Evolutionary conservation across 768 basidiomycete genomes (phyloP).

Genomic region (Tulasnella sp.): DNA sequence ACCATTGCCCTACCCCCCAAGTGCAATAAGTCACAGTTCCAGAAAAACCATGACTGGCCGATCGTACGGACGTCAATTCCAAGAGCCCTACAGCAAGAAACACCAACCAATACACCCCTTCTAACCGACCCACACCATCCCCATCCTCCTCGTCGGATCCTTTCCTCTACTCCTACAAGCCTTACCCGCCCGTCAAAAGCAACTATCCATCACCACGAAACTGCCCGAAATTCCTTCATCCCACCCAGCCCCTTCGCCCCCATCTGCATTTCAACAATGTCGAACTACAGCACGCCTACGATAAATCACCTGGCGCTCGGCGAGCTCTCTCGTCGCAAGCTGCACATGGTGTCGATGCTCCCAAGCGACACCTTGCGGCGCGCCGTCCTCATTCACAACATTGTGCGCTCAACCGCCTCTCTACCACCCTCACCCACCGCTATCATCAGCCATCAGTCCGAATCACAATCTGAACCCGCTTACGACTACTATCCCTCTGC

Average conservation of each 20-base stretch:
- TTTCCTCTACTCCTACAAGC: not conserved
- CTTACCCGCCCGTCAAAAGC: not conserved
- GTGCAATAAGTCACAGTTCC: not conserved
- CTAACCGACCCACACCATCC: not conserved
- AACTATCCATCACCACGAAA: not conserved
- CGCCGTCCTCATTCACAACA: conserved; percentile 28
- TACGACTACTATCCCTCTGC: conserved; percentile 35
- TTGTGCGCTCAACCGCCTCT: conserved; percentile 29
- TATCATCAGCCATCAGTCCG: conserved; percentile 29
- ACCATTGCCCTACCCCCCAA: conserved; percentile 11
- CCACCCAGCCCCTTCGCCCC: not conserved
- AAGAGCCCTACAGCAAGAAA: conserved; percentile 29
- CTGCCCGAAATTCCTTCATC: conserved; percentile 2
- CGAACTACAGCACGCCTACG: not conserved
- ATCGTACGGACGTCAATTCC: conserved; percentile 14
- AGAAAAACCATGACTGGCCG: conserved; percentile 11
- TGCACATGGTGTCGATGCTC: conserved; percentile 23
- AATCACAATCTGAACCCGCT: conserved; percentile 38
- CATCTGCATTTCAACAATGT: conserved; percentile 29
- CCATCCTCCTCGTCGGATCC: not conserved
- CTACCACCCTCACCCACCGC: conserved; percentile 37
- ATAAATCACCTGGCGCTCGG: conserved; percentile 7
- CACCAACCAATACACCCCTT: conserved; percentile 26
- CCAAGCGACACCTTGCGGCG: conserved; percentile 26
- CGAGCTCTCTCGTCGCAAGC: conserved; percentile 27